phyloP scores from a whole-genome alignment of 345 rosid species.

The Citropsis articulata region DNA sequence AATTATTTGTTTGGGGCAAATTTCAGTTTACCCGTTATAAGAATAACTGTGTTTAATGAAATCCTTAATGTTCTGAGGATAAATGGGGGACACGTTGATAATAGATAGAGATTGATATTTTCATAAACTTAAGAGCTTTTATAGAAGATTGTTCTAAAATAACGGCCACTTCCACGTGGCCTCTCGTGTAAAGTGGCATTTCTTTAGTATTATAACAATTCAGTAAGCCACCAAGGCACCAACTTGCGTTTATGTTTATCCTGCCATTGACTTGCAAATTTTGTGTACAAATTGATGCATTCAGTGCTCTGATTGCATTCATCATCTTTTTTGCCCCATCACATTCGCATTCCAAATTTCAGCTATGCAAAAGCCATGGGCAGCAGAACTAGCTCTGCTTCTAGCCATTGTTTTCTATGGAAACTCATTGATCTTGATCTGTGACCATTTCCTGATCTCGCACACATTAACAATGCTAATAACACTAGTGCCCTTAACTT shows the following conservation, averaged over 20 bases:
- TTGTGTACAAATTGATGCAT: background rate
- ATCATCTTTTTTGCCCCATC: background rate
- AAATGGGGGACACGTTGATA: too few species aligned
- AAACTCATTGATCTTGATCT: background rate
- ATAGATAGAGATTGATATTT: too few species aligned
- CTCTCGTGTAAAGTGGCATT: too few species aligned
- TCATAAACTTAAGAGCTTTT: too few species aligned
- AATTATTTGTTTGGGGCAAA: too few species aligned
- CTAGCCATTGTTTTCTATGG: background rate
- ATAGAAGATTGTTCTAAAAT: too few species aligned
- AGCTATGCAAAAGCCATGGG: background rate
- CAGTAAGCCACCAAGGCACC: background rate
- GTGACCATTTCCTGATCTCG: background rate
- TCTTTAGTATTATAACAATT: too few species aligned
- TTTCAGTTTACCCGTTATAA: too few species aligned
- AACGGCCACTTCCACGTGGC: too few species aligned
- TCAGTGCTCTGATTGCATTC: background rate
- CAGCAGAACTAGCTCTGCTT: constrained; percentile 7
- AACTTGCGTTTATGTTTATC: background rate
- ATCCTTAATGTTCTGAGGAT: too few species aligned
- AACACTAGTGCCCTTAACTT: background rate
- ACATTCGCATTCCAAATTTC: background rate
- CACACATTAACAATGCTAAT: background rate
- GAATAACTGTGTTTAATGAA: too few species aligned
- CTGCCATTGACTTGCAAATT: background rate